Evolutionary conservation across 768 basidiomycete genomes (phyloP).

Genomic region (Trametes punicea): DNA sequence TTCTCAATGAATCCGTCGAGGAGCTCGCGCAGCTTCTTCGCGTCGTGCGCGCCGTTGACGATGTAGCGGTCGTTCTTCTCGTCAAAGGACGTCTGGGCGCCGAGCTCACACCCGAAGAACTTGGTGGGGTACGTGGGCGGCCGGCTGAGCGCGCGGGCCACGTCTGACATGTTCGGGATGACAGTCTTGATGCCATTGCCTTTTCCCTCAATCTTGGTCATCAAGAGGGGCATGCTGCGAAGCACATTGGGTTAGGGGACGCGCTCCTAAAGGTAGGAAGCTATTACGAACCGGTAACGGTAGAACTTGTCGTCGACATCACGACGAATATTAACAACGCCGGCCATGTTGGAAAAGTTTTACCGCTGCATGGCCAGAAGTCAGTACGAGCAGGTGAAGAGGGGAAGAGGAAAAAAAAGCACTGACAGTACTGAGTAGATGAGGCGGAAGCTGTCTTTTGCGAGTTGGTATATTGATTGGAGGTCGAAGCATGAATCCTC

Average conservation of each 20-base stretch:
- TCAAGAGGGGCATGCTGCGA: constrained; percentile 86
- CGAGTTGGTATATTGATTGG: constrained; percentile 69
- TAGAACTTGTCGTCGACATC: constrained; percentile 98
- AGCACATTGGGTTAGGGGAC: constrained; percentile 13
- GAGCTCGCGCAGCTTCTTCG: constrained; percentile 87
- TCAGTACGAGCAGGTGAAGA: neutral
- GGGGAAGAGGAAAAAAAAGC: neutral
- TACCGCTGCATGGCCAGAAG: constrained; percentile 46
- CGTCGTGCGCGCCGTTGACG: constrained; percentile 95
- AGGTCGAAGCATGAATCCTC: constrained; percentile 94
- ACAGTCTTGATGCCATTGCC: constrained; percentile 99
- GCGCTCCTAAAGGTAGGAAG: neutral
- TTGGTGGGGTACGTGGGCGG: constrained; percentile 97
- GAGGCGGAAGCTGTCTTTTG: constrained; percentile 50
- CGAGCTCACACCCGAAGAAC: constrained; percentile 98
- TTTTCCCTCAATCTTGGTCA: constrained; percentile 97
- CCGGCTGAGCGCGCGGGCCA: constrained; percentile 91
- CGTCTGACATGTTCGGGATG: constrained; percentile 96
- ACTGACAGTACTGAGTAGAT: constrained; percentile 49
- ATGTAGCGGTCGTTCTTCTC: constrained; percentile 98
- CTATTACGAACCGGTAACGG: constrained; percentile 86
- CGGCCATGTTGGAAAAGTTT: constrained; percentile 78
- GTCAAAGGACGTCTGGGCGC: constrained; percentile 94
- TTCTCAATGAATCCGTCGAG: constrained; percentile 98
- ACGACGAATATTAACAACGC: constrained; percentile 89